Base-by-base conservation (phyloP, 2,329 filamentous ascomycete species). In the Ceratocystis lukuohia region DNA sequence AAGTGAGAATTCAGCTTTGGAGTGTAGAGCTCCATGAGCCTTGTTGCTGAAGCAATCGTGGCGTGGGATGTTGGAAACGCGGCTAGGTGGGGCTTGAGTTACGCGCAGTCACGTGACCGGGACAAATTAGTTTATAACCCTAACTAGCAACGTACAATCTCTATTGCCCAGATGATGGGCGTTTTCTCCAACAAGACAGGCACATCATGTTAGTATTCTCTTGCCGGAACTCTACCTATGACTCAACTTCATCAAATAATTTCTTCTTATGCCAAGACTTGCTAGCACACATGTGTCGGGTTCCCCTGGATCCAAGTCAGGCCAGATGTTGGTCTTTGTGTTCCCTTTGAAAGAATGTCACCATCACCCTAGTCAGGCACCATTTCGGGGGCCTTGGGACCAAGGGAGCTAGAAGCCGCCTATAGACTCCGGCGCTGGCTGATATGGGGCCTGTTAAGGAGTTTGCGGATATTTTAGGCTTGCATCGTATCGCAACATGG, bases 41-140 rank as follows among this genome's bases (percentile, higher is more conserved):
- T 10, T 53, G 44, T 53, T n/a, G 17, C 17, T 50, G 28, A 15
- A 25, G 28, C 20, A 25, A n/a, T 45, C 20, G 17, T 48, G n/a
- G 46, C 1, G 46, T 48, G 57, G 6, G 57, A 20, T 10, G 33
- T 61, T 44, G 59, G 61, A n/a, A 30, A 53, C 62, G 62, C 62
- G 62, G 62, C 28, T 33, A 22, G 62, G 25, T n/a, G 59, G 17
- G 30, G 45, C 7, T 30, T 25, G 12, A 28, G 28, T 7, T 8
- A 64, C 62, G 45, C 62, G 62, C 25, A 15, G 45, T 64, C 62
- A 64, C 62, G 62, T 64, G 62, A 28, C 7, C 2, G 1, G 1
- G 4, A n/a, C 45, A 20, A 15, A 2, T 22, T n/a, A 0, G 46
- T 48, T 1, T 22, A 6, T 48, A 22, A 48, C 46, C 46, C 46